These are phyloP conservation scores for Cordyceps cicadae DNA, from an alignment of 2,329 filamentous ascomycete species.

Conservation along the genomic window DNA sequence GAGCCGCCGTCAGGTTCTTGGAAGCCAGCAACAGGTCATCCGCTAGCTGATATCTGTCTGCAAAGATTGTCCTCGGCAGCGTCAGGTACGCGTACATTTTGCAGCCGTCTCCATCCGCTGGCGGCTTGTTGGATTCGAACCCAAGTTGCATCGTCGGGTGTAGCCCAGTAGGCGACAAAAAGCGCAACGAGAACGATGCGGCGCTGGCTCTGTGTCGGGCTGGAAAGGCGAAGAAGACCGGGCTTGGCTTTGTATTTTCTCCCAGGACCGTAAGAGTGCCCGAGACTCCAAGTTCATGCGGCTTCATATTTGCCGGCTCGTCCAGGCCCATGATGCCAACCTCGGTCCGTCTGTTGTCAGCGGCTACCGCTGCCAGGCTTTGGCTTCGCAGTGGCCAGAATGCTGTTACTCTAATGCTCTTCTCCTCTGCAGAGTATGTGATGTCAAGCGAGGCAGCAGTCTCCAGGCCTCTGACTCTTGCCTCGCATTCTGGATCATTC, in stretches of 20 bases:
- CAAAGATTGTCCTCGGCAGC: slow-evolving; percentile 71
- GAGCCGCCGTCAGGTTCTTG: slow-evolving; percentile 65
- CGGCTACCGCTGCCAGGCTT: slow-evolving; percentile 31
- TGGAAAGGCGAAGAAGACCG: slow-evolving; percentile 76
- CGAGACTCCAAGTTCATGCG: slow-evolving; percentile 68
- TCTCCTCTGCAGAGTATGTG: slow-evolving; percentile 62
- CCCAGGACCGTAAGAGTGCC: slow-evolving; percentile 74
- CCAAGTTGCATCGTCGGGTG: slow-evolving; percentile 71
- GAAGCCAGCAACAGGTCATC: slow-evolving; percentile 71
- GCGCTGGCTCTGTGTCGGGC: slow-evolving; percentile 61
- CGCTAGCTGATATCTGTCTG: slow-evolving; percentile 77
- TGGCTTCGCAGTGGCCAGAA: slow-evolving; percentile 48
- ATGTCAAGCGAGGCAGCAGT: slow-evolving; percentile 63
- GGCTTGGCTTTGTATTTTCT: slow-evolving; percentile 61
- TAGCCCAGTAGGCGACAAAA: slow-evolving; percentile 66
- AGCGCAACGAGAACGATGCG: slow-evolving; percentile 52
- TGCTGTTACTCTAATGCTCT: slow-evolving; percentile 55
- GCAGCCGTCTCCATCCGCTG: slow-evolving; percentile 52
- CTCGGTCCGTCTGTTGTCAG: slow-evolving; percentile 54
- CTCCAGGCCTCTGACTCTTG: slow-evolving; percentile 34
- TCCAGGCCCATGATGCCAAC: slow-evolving; percentile 70
- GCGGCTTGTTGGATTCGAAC: slow-evolving; percentile 45
- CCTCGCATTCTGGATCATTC: slow-evolving; percentile 39
- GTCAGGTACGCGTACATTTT: slow-evolving; percentile 73
- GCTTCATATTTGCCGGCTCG: slow-evolving; percentile 47